Base-by-base conservation (phyloP, 2,329 filamentous ascomycete species). In the Orbilia brochopaga region DNA sequence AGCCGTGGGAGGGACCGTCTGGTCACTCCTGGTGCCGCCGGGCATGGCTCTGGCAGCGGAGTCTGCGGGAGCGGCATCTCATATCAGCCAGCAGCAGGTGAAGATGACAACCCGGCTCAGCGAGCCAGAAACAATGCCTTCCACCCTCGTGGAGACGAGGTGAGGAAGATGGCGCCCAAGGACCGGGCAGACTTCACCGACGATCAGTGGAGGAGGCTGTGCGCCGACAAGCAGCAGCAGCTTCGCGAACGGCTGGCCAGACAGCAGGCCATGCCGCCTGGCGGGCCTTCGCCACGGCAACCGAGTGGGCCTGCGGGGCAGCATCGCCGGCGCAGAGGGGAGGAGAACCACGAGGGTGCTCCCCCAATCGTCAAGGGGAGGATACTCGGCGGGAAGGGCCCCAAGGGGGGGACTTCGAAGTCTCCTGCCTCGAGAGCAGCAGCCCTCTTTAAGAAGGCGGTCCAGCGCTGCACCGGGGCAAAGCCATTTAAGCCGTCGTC, bases 61-160 rank as follows among this genome's bases (percentile, higher is more conserved):
- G 27, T 8, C 27, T 32, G 27, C 27, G 4, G 27, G 27, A 8
- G 27, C 8, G 27, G 27, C 27, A 32, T 8, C 27, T 8, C 27
- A 32, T 32, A 32, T 32, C 27, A 32, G 44, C 8, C 44, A 10
- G 11, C 8, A 48, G 4, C 15, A 6, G 17, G 3, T 11, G 19
- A 21, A 5, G n/a, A 5, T 4, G 44, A 48, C 15, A 17, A 48
- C 44, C 44, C 44, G 17, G 44, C 19, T 19, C n/a, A 48, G 44
- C 15, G 44, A 19, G 44, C 44, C 15, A 48, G 21, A 21, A 19
- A 48, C 19, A 48, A 48, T 23, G 44, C 44, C 44, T 48, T 48
- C 44, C 44, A 48, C 19, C 44, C 8, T 10, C 44, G 15, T 21
- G 44, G 44, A 5, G 15, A 48, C 19, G 19, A 48, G 19, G 17